phyloP scores from a whole-genome alignment of 164 flowering plant genomes.

The grape (Vitis vinifera) region DNA sequence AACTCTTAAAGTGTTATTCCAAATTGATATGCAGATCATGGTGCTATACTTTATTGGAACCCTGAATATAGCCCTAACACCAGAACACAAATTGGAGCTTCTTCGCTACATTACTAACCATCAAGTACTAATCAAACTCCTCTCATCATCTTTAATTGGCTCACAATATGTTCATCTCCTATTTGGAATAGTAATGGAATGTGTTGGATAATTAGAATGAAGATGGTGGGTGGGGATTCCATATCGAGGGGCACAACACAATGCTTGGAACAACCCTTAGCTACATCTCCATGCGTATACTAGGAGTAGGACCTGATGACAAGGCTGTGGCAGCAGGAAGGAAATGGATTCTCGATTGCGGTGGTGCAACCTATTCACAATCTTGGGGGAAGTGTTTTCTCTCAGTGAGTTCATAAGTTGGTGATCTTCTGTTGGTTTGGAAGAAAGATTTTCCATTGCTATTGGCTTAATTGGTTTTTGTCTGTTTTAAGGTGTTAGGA shows the following conservation, averaged over 20 bases:
- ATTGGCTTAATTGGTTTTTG: too few species aligned
- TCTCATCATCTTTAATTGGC: neutral
- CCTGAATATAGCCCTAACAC: too few species aligned
- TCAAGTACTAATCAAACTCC: too few species aligned
- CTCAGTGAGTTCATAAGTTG: constrained; percentile 15
- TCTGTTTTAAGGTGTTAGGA: too few species aligned
- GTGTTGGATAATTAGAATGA: constrained; percentile 18
- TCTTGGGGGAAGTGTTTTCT: constrained; percentile 36
- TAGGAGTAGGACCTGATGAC: constrained; percentile 29
- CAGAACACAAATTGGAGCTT: too few species aligned
- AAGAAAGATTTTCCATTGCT: too few species aligned
- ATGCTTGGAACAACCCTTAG: constrained; percentile 32
- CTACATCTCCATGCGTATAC: constrained; percentile 27
- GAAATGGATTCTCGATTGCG: constrained; percentile 31
- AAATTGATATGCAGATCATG: too few species aligned
- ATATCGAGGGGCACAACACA: constrained; percentile 31
- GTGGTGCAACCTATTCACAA: constrained; percentile 21
- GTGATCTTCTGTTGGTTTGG: too few species aligned
- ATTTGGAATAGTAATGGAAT: neutral
- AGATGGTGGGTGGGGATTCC: constrained; percentile 5
- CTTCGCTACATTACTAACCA: too few species aligned
- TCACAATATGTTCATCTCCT: neutral
- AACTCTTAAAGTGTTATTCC: too few species aligned
- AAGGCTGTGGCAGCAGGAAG: constrained; percentile 21
- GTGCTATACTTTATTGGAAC: too few species aligned